Conservation (phyloP, 208 protist species). For the Leishmania turanica region DNA sequence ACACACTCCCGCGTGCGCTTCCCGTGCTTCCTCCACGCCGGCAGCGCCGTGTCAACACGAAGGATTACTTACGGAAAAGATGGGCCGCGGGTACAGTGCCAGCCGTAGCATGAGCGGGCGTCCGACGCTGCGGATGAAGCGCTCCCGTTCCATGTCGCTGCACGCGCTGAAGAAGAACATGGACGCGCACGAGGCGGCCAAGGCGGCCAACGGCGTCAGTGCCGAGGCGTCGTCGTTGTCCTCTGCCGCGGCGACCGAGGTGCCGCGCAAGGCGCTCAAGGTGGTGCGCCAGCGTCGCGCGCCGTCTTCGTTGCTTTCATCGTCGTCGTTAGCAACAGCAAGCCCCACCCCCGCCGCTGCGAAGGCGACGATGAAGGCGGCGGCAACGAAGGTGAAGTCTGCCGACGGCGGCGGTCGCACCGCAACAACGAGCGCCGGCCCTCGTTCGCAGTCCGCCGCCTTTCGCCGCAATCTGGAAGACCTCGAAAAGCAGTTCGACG, state of each 20-base stretch:
- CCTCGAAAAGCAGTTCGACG: slow-evolving; percentile 58
- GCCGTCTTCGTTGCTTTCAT: slow-evolving; percentile 5
- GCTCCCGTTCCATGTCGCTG: slow-evolving; percentile 58
- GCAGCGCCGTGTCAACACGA: not conserved
- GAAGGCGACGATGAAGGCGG: not conserved
- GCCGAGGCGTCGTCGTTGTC: not conserved
- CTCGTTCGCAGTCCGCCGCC: slow-evolving; percentile 29
- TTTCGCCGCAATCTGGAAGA: slow-evolving; percentile 58
- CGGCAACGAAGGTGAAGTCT: not conserved
- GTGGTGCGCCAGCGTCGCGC: slow-evolving; percentile 23
- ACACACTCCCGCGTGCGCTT: not conserved
- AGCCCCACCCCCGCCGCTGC: not conserved
- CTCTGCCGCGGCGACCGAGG: slow-evolving; percentile 1
- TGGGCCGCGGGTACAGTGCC: slow-evolving; percentile 85
- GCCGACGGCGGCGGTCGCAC: slow-evolving; percentile 13
- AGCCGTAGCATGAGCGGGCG: slow-evolving; percentile 79
- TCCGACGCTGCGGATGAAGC: slow-evolving; percentile 75
- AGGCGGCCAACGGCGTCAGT: slow-evolving; percentile 1
- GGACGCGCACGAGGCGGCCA: slow-evolving; percentile 18
- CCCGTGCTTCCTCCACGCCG: not conserved
- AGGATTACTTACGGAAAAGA: slow-evolving; percentile 6
- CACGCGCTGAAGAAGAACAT: slow-evolving; percentile 41
- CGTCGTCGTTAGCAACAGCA: not conserved
- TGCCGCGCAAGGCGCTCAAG: slow-evolving; percentile 28
- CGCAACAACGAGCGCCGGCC: slow-evolving; percentile 1